Conservation (phyloP, 176 grass and related monocot species). For the Rhynchospora pubera region DNA sequence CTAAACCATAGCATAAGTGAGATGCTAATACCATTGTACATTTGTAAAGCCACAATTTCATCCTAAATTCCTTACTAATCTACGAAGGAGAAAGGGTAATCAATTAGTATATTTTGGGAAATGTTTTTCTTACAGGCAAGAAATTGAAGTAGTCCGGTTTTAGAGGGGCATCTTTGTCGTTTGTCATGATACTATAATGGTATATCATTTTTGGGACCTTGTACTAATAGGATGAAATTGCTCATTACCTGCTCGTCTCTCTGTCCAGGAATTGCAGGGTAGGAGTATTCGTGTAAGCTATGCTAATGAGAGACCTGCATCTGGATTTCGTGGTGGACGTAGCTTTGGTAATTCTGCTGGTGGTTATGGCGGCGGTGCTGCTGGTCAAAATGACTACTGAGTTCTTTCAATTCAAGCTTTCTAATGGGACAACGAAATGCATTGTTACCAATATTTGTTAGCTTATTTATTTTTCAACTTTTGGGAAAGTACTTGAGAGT, state of each 20-base stretch:
- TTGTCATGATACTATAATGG: no score
- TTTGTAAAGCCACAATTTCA: neutral
- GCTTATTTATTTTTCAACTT: neutral
- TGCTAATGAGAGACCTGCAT: constrained; percentile 51
- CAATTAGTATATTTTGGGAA: neutral
- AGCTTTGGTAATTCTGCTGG: neutral
- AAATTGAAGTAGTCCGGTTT: no score
- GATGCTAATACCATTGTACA: neutral
- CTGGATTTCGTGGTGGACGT: neutral
- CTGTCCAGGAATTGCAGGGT: constrained; percentile 54
- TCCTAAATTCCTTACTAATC: no score
- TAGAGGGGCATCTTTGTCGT: no score
- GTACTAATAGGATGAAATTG: neutral
- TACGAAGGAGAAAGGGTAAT: neutral
- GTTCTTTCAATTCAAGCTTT: neutral
- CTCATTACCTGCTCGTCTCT: neutral
- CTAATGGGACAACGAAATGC: neutral
- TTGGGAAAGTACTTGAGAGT: neutral
- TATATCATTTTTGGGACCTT: neutral
- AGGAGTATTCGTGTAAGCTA: constrained; percentile 63
- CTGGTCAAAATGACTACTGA: constrained; percentile 19
- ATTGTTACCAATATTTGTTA: neutral
- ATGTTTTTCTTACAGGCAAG: neutral
- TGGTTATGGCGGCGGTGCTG: neutral
- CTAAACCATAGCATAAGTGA: neutral